Base-by-base conservation (phyloP, 2,329 filamentous ascomycete genomes). In the Colletotrichum incanum region DNA sequence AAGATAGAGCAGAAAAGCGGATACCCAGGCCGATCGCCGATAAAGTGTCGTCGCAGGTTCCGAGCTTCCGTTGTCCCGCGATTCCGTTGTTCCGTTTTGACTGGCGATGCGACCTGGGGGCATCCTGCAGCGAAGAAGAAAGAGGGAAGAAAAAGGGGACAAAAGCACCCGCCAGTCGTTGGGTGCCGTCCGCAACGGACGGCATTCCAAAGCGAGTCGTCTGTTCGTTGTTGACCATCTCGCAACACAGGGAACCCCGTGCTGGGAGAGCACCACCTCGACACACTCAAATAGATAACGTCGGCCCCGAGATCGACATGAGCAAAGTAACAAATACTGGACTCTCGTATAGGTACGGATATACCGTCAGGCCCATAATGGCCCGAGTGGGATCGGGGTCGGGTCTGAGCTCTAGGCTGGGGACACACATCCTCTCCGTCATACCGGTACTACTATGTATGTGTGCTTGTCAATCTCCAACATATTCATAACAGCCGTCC, bases 1-100 rank as follows among this genome's bases (percentile, higher is more conserved):
- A 58, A 31, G 34, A 34, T 16, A 50, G 14, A 31, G 6, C 56
- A 16, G 26, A 11, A 47, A 43, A 64, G 23, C 39, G 49, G 59
- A 26, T 20, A 52, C 12, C 34, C 66, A 28, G 4, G 14, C 49
- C 26, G 60, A 69, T 69, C 66, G 60, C 43, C 66, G 60, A 69
- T 58, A 69, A 26, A 58, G 50, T 65, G 39, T 45, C 18, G 56
- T 28, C 39, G 39, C 39, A 18, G 37, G 14, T 56, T 56, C 54
- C 54, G 54, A 39, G 49, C 5, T 52, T 28, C 49, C 23, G 26
- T 52, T 28, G 18, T n/a, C n/a, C n/a, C n/a, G n/a, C n/a, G n/a
- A n/a, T 28, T 28, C 23, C 55, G 56, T 43, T 3, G 5, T 50
- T 16, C 23, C 16, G 23, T 16, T 23, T 8, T n/a, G 43, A 16